Percentiles rank a stretch among this genome's conserved stretches.
These are phyloP conservation scores for Aethionema arabicum DNA, from an alignment of 345 rosid species.

Conservation along the genomic window DNA sequence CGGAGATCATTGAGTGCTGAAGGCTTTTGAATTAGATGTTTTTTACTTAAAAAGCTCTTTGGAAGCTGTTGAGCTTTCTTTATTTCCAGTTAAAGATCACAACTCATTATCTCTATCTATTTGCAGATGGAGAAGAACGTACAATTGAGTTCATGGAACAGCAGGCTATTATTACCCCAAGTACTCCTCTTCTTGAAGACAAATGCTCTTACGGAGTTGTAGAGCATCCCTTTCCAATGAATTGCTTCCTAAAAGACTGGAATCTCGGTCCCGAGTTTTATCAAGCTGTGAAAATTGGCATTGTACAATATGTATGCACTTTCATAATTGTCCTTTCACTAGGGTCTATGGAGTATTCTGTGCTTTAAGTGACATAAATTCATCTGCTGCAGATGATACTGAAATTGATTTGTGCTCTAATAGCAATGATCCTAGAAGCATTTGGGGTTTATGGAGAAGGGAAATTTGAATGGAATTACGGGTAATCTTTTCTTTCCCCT, in stretches of 20 bases:
- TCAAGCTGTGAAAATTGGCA: constrained; percentile 93
- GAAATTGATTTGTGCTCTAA: constrained; percentile 86
- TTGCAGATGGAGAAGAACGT: constrained; percentile 85
- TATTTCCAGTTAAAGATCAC: not conserved
- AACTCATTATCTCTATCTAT: not conserved
- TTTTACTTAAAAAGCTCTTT: not conserved
- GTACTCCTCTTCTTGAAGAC: constrained; percentile 86
- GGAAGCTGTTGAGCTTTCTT: not conserved
- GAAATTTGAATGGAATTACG: constrained; percentile 90
- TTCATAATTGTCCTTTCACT: constrained; percentile 9
- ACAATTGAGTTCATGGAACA: constrained; percentile 95
- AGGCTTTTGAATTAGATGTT: not conserved
- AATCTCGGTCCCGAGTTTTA: constrained; percentile 88
- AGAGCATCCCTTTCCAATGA: constrained; percentile 94
- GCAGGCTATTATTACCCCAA: constrained; percentile 58
- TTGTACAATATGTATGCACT: constrained; percentile 89
- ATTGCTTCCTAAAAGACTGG: constrained; percentile 74
- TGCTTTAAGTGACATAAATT: constrained; percentile 15
- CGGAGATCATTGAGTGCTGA: not conserved
- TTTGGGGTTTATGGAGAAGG: constrained; percentile 99
- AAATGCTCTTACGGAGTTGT: constrained; percentile 80
- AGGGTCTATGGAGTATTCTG: constrained; percentile 1
- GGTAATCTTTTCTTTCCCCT: constrained; percentile 44
- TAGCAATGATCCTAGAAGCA: constrained; percentile 89
- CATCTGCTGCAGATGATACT: constrained; percentile 72